Conservation (phyloP, 257 asterid species). For the Scutellaria galericulata region DNA sequence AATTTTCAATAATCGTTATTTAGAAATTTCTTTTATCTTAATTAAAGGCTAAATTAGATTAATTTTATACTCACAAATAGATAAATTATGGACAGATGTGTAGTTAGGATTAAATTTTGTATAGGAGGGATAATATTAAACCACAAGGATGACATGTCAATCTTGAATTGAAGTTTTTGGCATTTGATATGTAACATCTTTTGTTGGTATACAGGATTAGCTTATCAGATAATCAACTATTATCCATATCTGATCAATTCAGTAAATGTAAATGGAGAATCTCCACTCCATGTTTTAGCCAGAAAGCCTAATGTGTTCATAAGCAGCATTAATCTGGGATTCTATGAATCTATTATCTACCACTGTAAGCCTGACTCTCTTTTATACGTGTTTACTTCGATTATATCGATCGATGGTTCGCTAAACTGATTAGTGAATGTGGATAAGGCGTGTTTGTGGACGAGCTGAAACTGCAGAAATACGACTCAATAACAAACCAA, state of each 20-base stretch:
- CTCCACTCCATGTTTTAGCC: slow-evolving; percentile 59
- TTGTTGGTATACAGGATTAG: slow-evolving; percentile 43
- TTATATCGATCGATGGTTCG: not conserved
- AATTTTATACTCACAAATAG: no score
- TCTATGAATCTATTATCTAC: slow-evolving; percentile 45
- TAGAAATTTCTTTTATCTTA: no score
- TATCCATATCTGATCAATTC: slow-evolving; percentile 35
- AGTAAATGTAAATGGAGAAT: slow-evolving; percentile 49
- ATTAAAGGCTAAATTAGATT: no score
- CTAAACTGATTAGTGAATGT: slow-evolving; percentile 24
- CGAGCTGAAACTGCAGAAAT: slow-evolving; percentile 16
- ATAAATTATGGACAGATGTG: no score
- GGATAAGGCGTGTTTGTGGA: slow-evolving; percentile 35
- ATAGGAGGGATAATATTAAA: no score
- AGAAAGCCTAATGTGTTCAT: slow-evolving; percentile 54
- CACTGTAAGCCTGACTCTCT: slow-evolving; percentile 35
- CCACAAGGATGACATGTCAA: no score
- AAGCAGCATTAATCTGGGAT: slow-evolving; percentile 46
- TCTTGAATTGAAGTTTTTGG: no score
- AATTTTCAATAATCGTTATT: no score
- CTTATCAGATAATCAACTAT: slow-evolving; percentile 38
- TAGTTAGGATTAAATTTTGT: no score
- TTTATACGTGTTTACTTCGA: not conserved
- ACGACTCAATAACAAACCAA: not conserved
- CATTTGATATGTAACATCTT: no score